Evolutionary conservation across 495 filamentous ascomycete species (phyloP).

Genomic region (Talaromyces adpressus): DNA sequence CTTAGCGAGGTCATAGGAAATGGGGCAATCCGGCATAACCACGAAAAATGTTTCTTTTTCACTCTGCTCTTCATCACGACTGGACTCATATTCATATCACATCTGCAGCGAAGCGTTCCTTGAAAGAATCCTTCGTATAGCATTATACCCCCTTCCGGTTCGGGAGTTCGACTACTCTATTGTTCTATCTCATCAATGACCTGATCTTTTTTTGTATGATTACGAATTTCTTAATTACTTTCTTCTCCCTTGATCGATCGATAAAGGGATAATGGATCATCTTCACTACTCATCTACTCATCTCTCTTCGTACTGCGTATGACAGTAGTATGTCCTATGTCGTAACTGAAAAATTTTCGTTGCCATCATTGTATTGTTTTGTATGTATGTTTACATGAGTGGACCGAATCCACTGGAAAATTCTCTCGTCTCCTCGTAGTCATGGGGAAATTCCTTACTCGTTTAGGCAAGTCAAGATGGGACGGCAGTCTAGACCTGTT

Average conservation of each 20-base stretch:
- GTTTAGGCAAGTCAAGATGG: not conserved
- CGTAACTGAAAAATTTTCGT: not conserved
- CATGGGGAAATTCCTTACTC: not conserved
- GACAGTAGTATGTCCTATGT: not conserved
- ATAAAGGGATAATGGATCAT: not conserved
- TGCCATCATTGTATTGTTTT: not conserved
- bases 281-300: not conserved
- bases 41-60: constrained; percentile 2
- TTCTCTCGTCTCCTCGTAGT: not conserved
- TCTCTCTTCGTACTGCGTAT: not conserved
- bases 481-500: not conserved
- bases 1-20: constrained; percentile 5
- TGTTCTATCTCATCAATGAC: not conserved
- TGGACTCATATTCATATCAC: too few species aligned
- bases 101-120: not conserved
- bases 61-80: not conserved
- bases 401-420: not conserved
- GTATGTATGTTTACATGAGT: not conserved
- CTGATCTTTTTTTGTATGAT: not conserved
- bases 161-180: not conserved
- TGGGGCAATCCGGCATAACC: not conserved
- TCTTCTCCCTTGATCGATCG: not conserved
- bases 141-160: constrained; percentile 3
- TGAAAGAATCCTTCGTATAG: constrained; percentile 1
- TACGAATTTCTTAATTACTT: not conserved